phyloP scores from a whole-genome alignment of 2,329 filamentous ascomycete species.

The Cylindrodendrum hubeiense region DNA sequence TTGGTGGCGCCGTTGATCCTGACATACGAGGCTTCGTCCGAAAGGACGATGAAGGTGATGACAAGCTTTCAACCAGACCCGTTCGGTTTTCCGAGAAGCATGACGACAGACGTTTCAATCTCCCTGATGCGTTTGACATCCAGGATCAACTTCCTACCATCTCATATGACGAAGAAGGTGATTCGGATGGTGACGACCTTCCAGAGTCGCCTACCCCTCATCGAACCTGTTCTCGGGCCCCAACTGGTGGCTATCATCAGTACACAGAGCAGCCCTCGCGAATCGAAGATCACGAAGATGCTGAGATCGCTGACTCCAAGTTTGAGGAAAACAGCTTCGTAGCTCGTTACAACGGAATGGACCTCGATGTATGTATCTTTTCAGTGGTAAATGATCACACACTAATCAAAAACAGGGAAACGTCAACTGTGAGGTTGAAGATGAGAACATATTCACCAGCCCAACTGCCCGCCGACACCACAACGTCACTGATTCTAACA shows the following conservation, averaged over 20 bases:
- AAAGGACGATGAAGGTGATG: constrained; percentile 36
- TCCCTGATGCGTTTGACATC: constrained; percentile 38
- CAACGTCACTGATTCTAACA: neutral
- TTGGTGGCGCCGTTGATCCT: constrained; percentile 35
- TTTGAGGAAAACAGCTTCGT: neutral
- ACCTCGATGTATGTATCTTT: neutral
- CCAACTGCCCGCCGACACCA: neutral
- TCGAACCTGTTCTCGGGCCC: neutral
- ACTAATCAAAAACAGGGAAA: neutral
- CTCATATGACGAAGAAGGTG: neutral
- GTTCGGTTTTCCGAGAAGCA: constrained; percentile 50
- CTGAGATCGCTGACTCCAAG: neutral
- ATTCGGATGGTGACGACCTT: neutral
- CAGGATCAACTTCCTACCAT: neutral
- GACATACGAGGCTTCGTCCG: constrained; percentile 51
- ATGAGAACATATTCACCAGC: neutral
- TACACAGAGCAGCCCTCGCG: neutral
- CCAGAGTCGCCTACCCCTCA: neutral
- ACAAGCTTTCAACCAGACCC: constrained; percentile 42
- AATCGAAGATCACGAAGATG: neutral
- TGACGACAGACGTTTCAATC: constrained; percentile 48
- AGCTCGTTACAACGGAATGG: neutral
- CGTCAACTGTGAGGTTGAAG: neutral
- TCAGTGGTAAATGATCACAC: neutral
- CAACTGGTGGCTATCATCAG: neutral